phyloP scores from a whole-genome alignment of 2,329 filamentous ascomycete species.

The Fusarium miscanthi region DNA sequence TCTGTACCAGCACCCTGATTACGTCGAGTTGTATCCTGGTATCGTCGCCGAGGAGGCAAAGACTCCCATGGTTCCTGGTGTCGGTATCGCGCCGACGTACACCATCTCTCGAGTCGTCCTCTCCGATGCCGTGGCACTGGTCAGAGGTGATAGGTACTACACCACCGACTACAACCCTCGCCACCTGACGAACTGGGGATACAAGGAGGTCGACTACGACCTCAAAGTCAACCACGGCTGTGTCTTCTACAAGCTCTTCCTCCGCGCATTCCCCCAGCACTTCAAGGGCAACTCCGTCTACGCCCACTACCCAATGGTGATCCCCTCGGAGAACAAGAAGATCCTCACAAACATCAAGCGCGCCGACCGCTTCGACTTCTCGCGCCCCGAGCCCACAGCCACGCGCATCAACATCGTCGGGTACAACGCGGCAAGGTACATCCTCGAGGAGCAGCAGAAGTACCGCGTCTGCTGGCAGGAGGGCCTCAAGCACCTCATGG shows the following conservation, averaged over 20 bases:
- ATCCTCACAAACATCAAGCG: constrained; percentile 76
- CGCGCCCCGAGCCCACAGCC: constrained; percentile 65
- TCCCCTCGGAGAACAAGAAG: constrained; percentile 76
- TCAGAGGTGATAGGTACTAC: constrained; percentile 82
- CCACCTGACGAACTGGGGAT: constrained; percentile 86
- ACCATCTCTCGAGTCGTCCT: constrained; percentile 82
- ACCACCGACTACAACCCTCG: constrained; percentile 80
- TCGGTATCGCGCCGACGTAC: constrained; percentile 79
- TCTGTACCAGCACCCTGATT: constrained; percentile 82
- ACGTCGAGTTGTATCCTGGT: constrained; percentile 84
- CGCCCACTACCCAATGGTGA: constrained; percentile 79
- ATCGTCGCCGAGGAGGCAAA: constrained; percentile 82
- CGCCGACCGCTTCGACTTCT: constrained; percentile 76
- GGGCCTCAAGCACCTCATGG: constrained; percentile 72
- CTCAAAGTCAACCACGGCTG: constrained; percentile 81
- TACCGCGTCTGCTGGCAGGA: constrained; percentile 76
- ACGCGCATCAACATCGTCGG: constrained; percentile 68
- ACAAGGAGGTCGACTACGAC: constrained; percentile 78
- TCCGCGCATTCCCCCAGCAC: constrained; percentile 82
- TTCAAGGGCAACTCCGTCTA: constrained; percentile 84
- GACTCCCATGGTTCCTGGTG: constrained; percentile 76
- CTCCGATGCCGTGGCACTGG: constrained; percentile 81
- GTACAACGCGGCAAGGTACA: constrained; percentile 68
- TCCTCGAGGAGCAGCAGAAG: constrained; percentile 69
- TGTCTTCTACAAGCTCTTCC: constrained; percentile 85